Evolutionary conservation across 2,329 filamentous ascomycete genomes (phyloP), one percentile per base, ranked within the genome.

Genomic region (Karstenula rhodostoma): DNA sequence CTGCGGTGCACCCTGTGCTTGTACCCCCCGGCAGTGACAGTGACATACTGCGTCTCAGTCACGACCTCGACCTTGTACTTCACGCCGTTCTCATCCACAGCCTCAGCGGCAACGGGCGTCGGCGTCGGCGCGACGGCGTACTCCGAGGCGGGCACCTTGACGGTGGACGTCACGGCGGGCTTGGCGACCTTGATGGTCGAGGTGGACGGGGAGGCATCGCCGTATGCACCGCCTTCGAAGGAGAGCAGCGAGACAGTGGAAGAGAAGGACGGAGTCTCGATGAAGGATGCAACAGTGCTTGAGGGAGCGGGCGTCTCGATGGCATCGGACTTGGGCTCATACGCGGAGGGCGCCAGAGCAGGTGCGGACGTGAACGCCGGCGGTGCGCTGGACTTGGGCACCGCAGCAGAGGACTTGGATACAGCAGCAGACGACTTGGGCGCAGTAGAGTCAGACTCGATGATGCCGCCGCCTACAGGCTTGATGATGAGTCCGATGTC

Each of bases 401-500:
- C 19, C 15, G 48, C 19, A 53, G 50, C 23, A 4, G 32, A 27
- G 5, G 40, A 33, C 4, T 56, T 19, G 42, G 22, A 35, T 15
- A 12, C 61, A 37, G 56, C 33, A 27, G 65, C 42, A 35, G 50
- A 63, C 0, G 64, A 61, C 61, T 72, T 57, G 19, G 71, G 60
- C 22, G 66, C 35, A 5, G 68, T 57, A 2, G 61, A 49, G 47
- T 67, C 59, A 23, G 35, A 40, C 2, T 61, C 65, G 10, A 67
- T 59, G 29, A 37, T 46, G 12, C 65, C 66, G 23, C 61, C 51
- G 44, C 58, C 62, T 9, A 40, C 25, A 6, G 60, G 65, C 5
- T 54, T 52, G 63, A 77, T 65, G 25, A 78, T 37, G 23, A 66
- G 42, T 12, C 75, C 75, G 43, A 75, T 66, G 22, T 76, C 73